Evolutionary conservation across 1,284 basidiomycete species (phyloP), one percentile per base, ranked within the genome.

Genomic region (Leccinum solheimii): DNA sequence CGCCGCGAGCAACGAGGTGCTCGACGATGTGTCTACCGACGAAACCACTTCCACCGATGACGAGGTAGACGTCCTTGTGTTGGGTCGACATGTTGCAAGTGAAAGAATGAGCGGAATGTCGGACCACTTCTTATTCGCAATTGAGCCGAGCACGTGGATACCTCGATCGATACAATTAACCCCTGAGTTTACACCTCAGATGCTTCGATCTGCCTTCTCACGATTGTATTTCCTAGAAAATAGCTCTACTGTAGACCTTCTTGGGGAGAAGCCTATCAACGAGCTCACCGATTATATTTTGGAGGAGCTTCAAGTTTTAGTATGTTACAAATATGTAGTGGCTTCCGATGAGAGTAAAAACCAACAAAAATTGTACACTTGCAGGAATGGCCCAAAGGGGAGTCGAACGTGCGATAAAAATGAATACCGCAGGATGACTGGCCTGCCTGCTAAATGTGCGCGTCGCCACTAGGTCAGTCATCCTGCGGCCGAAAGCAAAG

Each of bases 21-120:
- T 95, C 86, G 43, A 97, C 93, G 67, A 98, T 92, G 72, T 95
- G 92, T 64, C 94, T 81, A 48, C 95, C 95, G 13, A 98, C 81
- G 77, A 98, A 97, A 10, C 95, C 95, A 71, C 91, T 94, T 57
- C 94, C 94, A 48, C 94, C 94, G 75, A 96, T 88, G 69, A 97
- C 92, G 63, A 96, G 79, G 75, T 90, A 93, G 16, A 83, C 75
- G 64, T 92, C 88, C 58, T 72, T 72, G 61, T 50, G 64, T 55
- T 64, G 64, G 23, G 49, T 53, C 19, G 73, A 62, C 74, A 75
- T 74, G 71, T 74, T 38, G 65, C 55, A 38, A 67, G 65, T 14
- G 14, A 30, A 14, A 6, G 11, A 40, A 23, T 34, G 34, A 34
- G 5, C 34, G 34, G 34, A 0, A 34, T 23, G 40, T 67, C 50